A percentile compares a stretch with the other conserved stretches of the same genome.
Evolutionary conservation across 176 grass and related monocot species (phyloP).

Genomic region (Poa pratensis): DNA sequence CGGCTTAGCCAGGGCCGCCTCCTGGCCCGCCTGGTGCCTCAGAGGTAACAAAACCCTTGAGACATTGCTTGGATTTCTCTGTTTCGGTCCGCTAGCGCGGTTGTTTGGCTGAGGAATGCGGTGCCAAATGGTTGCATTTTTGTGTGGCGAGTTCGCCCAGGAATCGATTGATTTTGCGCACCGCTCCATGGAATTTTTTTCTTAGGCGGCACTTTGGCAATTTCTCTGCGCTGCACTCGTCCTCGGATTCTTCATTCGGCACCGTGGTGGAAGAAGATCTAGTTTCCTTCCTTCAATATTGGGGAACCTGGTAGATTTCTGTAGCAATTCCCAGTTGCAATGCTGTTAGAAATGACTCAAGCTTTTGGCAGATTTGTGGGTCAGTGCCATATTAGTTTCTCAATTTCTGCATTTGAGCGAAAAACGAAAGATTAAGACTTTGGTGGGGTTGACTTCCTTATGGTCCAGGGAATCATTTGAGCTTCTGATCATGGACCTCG

Average conservation of each 20-base stretch:
- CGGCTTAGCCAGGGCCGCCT: constrained; percentile 63
- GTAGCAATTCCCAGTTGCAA: constrained; percentile 5
- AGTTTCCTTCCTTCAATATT: constrained; percentile 22
- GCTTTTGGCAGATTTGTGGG: background rate
- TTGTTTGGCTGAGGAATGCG: constrained; percentile 13
- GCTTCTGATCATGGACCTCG: constrained; percentile 39
- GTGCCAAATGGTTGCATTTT: constrained; percentile 28
- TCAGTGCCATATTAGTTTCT: background rate
- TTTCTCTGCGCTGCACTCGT: constrained; percentile 29
- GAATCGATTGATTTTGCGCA: constrained; percentile 11
- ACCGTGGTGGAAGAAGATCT: constrained; percentile 17
- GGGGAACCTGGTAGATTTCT: constrained; percentile 1
- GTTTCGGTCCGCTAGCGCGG: background rate
- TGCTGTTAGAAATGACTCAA: constrained; percentile 14
- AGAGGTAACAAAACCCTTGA: constrained; percentile 54
- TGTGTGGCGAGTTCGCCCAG: background rate
- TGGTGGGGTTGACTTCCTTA: constrained; percentile 51
- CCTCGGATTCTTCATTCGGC: background rate
- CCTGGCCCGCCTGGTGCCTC: constrained; percentile 65
- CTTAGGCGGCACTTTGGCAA: constrained; percentile 5
- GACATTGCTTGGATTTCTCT: constrained; percentile 14
- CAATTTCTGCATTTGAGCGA: constrained; percentile 22
- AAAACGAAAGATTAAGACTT: constrained; percentile 24
- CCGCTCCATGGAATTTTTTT: background rate
- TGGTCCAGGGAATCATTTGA: constrained; percentile 32